Conservation (phyloP, 495 filamentous ascomycete genomes). For the Aspergillus conjunctus region DNA sequence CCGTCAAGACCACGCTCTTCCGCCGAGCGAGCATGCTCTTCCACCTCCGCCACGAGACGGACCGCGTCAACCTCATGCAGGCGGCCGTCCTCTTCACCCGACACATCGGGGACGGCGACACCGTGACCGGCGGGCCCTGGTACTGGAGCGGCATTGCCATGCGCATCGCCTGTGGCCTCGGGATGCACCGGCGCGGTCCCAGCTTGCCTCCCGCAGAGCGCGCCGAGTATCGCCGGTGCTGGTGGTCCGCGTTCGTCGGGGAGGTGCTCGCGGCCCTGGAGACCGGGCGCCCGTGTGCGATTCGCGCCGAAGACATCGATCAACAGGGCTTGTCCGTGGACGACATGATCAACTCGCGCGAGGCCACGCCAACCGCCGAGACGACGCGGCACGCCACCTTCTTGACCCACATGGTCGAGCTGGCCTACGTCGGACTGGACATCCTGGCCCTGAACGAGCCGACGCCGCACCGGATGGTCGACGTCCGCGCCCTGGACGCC, state of each 20-base stretch:
- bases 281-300: conserved; percentile 23
- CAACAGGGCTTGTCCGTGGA: conserved; percentile 2
- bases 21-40: conserved; percentile 24
- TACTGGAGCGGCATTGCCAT: conserved; percentile 26
- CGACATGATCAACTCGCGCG: neutral
- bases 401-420: neutral
- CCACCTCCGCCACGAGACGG: conserved; percentile 23
- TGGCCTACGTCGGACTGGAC: neutral
- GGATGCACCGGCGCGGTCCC: conserved; percentile 20
- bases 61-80: conserved; percentile 22
- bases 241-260: conserved; percentile 22
- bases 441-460: neutral
- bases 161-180: conserved; percentile 27
- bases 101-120: conserved; percentile 20
- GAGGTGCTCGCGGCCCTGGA: conserved; percentile 20
- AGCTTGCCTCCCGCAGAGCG: neutral
- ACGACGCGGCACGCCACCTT: neutral
- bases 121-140: conserved; percentile 18
- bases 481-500: neutral
- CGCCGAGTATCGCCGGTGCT: conserved; percentile 4
- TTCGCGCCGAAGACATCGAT: conserved; percentile 19
- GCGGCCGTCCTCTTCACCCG: conserved; percentile 25
- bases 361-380: neutral
- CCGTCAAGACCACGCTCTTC: conserved; percentile 23
- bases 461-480: neutral